Percentiles rank a stretch among this genome's conserved stretches.
Conservation (phyloP, 768 basidiomycete genomes). For the Kwoniella mangroviensis region DNA sequence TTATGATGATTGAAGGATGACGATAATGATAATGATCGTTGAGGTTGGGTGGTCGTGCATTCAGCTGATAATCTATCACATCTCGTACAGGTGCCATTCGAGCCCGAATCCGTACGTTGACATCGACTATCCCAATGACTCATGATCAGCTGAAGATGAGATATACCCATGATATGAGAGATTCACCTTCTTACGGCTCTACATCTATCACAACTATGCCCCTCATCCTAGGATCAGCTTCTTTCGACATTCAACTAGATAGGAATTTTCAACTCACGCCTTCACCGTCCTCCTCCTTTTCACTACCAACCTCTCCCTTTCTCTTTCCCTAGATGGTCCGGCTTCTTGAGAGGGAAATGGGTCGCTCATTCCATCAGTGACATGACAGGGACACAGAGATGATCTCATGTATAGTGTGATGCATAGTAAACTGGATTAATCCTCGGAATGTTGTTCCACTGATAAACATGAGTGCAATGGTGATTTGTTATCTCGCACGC, state of each 20-base stretch:
- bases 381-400: no score
- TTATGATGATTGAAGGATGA: background rate
- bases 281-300: constrained; percentile 9
- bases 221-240: background rate
- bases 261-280: background rate
- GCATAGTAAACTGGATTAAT: background rate
- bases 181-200: constrained; percentile 4
- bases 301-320: background rate
- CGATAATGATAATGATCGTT: background rate
- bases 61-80: constrained; percentile 1
- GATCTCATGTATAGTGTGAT: background rate
- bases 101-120: background rate
- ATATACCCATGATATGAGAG: background rate
- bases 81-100: background rate
- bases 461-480: background rate
- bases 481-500: constrained; percentile 7
- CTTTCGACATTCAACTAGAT: background rate
- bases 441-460: background rate
- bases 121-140: background rate
- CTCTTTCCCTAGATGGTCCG: background rate
- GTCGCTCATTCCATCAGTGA: background rate
- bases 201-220: constrained; percentile 3
- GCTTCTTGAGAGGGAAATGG: background rate
- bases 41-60: constrained; percentile 3
- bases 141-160: background rate